Evolutionary conservation across 805 yeast genomes (phyloP), one percentile per base, ranked within the genome.

Genomic region (Suhomyces pyralidae): DNA sequence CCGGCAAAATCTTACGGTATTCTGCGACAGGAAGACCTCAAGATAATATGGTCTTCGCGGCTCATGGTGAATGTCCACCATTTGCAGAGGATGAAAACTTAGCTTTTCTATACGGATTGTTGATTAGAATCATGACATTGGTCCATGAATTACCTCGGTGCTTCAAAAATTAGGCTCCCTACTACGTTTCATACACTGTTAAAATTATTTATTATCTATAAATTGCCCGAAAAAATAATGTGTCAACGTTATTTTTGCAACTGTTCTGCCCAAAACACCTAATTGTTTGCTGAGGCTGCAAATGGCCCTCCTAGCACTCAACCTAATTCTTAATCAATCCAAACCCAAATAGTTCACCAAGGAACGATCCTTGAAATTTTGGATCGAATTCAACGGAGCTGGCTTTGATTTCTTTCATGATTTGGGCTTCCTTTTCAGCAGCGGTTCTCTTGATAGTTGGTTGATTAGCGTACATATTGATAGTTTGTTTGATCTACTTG

Each of bases 371-470:
- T 58, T 71, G 70, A 59, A 71, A 74, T 58, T 72, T 74, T 32
- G 74, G 62, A 53, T 74, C 77, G 63, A 55, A 74, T 57, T 64
- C 69, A 46, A 61, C 67, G 46, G 58, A 47, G 53, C 59, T 60
- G 32, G 70, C 63, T 69, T 76, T 71, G 55, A 75, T 75, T 57
- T 74, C 79, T 46, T 66, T 65, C 79, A 75, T 74, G 59, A 75
- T 74, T 58, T 65, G 64, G 55, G 78, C 78, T 67, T 75, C 79
- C 63, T 75, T 75, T 62, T 75, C 78, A 51, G 78, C 78, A 53
- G 74, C 59, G 34, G 58, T 51, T 53, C 50, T 53, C 48, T 55
- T 53, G 45, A 50, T 43, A 30, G 50, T 48, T 38, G 44, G 46
- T 48, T 34, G 51, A 20, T 45, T 28, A 20, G 55, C 46, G 44